These are phyloP conservation scores for Kodamaea kaohsiungensis DNA, from an alignment of 805 yeast species.

Conservation along the genomic window DNA sequence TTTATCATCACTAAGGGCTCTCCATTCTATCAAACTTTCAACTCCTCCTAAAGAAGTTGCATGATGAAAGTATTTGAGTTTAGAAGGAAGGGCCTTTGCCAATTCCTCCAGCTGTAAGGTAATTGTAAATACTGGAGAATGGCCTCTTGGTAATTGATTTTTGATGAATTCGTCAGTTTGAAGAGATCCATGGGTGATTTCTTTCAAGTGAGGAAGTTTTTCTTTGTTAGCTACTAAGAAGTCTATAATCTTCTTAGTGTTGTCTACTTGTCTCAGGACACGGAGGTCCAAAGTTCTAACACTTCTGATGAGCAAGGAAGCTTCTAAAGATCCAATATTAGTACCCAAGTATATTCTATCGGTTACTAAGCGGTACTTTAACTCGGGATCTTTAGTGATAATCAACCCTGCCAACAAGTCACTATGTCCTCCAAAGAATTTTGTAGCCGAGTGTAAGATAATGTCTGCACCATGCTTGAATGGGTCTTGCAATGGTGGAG, in stretches of 20 bases:
- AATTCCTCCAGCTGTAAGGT: conserved; percentile 48
- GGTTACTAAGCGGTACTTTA: conserved; percentile 45
- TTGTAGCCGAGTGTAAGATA: conserved; percentile 91
- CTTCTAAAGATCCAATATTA: conserved; percentile 74
- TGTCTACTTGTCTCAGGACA: conserved; percentile 62
- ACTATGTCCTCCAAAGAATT: conserved; percentile 95
- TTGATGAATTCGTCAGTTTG: conserved; percentile 70
- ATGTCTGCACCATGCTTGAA: conserved; percentile 83
- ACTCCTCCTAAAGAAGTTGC: conserved; percentile 94
- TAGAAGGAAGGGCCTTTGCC: conserved; percentile 67
- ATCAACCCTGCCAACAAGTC: conserved; percentile 84
- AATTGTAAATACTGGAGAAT: conserved; percentile 74
- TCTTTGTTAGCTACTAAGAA: conserved; percentile 52
- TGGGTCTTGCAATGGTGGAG: conserved; percentile 85
- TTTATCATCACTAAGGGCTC: conserved; percentile 63
- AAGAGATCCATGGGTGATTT: conserved; percentile 70
- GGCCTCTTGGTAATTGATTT: conserved; percentile 64
- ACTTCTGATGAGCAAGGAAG: conserved; percentile 73
- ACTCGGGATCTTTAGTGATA: conserved; percentile 56
- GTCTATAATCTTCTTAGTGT: conserved; percentile 61
- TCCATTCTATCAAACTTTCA: conserved; percentile 90
- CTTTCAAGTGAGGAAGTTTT: conserved; percentile 49
- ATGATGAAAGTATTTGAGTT: conserved; percentile 73
- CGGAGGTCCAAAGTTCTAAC: conserved; percentile 79
- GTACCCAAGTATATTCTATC: conserved; percentile 81